Conservation (phyloP, 352 stramenopile species). For the Phytopythium sindhum region DNA sequence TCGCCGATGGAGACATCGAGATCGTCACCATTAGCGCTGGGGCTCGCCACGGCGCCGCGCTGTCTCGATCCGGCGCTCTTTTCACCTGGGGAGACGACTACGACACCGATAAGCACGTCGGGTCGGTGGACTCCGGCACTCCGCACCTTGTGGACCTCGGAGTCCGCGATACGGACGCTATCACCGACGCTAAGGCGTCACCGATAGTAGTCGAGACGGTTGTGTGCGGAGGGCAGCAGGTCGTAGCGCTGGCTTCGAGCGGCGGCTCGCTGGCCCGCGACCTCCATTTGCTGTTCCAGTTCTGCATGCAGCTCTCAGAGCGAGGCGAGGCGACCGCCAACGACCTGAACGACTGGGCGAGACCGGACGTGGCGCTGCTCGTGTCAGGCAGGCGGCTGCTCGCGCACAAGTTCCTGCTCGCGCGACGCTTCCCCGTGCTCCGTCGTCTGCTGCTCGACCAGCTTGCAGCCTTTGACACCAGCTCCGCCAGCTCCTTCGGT, state of each 20-base stretch:
- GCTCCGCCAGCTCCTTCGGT: background rate
- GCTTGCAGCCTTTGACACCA: background rate
- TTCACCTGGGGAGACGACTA: conserved; percentile 85
- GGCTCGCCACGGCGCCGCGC: conserved; percentile 76
- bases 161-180: background rate
- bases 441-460: conserved; percentile 54
- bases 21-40: conserved; percentile 80
- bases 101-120: conserved; percentile 13
- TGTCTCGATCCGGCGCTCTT: conserved; percentile 86
- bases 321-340: background rate
- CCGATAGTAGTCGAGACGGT: conserved; percentile 35
- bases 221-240: conserved; percentile 44
- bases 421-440: conserved; percentile 45
- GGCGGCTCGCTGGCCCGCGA: conserved; percentile 40
- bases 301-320: conserved; percentile 10
- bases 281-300: conserved; percentile 32
- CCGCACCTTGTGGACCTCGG: background rate
- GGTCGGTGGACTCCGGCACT: background rate
- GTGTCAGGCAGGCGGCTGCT: conserved; percentile 36
- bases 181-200: background rate
- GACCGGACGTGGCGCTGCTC: conserved; percentile 43
- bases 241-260: conserved; percentile 40
- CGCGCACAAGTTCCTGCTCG: conserved; percentile 61
- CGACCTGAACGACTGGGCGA: conserved; percentile 2
- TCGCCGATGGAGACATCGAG: conserved; percentile 24